Evolutionary conservation across 805 yeast species (phyloP).

Genomic region (Komagataella mondaviorum): DNA sequence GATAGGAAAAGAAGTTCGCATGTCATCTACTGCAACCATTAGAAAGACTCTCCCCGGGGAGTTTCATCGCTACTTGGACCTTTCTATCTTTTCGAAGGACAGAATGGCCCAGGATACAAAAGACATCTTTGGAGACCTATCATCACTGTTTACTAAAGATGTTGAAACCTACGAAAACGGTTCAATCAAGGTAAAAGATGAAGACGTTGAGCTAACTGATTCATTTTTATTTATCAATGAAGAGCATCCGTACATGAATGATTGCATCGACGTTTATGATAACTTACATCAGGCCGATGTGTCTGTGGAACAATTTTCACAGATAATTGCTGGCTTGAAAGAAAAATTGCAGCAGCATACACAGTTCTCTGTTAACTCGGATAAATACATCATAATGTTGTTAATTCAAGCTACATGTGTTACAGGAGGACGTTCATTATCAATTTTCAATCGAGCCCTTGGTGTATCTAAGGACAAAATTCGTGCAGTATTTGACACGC

Average conservation of each 20-base stretch:
- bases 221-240: slow-evolving; percentile 20
- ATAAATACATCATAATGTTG: slow-evolving; percentile 39
- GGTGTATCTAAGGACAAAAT: slow-evolving; percentile 16
- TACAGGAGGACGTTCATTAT: slow-evolving; percentile 80
- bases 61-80: slow-evolving; percentile 33
- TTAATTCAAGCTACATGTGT: slow-evolving; percentile 62
- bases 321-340: slow-evolving; percentile 11
- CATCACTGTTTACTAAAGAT: not conserved
- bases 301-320: slow-evolving; percentile 14
- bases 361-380: slow-evolving; percentile 16
- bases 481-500: slow-evolving; percentile 12
- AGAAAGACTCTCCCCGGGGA: slow-evolving; percentile 56
- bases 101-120: slow-evolving; percentile 23
- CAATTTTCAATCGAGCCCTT: slow-evolving; percentile 45
- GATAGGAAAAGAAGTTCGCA: slow-evolving; percentile 70
- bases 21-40: slow-evolving; percentile 65
- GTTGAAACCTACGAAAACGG: slow-evolving; percentile 4
- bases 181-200: slow-evolving; percentile 10
- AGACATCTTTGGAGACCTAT: slow-evolving; percentile 16
- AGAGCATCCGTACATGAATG: slow-evolving; percentile 18
- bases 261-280: slow-evolving; percentile 18
- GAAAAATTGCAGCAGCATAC: slow-evolving; percentile 7
- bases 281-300: slow-evolving; percentile 17
- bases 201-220: slow-evolving; percentile 15
- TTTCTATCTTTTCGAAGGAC: slow-evolving; percentile 21